phyloP scores from a whole-genome alignment of 2,329 filamentous ascomycete genomes.

The Colletotrichum sp. region DNA sequence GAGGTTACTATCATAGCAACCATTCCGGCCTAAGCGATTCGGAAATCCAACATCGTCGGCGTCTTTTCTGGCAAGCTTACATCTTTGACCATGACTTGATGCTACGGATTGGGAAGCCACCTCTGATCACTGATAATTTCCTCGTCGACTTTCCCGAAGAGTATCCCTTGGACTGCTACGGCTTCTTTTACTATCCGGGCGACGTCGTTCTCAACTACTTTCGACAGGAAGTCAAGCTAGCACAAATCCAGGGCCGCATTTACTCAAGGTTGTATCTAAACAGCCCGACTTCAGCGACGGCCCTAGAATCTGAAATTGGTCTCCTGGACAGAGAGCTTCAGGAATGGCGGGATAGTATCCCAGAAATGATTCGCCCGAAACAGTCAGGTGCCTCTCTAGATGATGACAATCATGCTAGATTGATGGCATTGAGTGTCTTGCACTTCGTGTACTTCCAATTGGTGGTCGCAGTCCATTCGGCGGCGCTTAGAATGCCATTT shows the following conservation, averaged over 20 bases:
- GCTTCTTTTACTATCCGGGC: constrained; percentile 11
- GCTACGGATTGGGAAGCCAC: constrained; percentile 13
- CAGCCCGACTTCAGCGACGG: neutral
- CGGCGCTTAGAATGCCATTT: neutral
- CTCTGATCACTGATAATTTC: constrained; percentile 13
- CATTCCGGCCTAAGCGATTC: neutral
- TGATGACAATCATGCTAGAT: neutral
- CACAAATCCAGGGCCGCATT: constrained; percentile 12
- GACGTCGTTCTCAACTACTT: constrained; percentile 13
- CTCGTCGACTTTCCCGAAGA: constrained; percentile 15
- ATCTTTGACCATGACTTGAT: constrained; percentile 8
- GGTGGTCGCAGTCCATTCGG: constrained; percentile 9
- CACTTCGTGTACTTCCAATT: constrained; percentile 19
- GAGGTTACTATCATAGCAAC: neutral
- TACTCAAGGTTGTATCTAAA: neutral
- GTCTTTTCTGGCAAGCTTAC: constrained; percentile 13
- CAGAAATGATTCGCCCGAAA: constrained; percentile 15
- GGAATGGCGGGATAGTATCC: constrained; percentile 12
- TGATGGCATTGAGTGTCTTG: constrained; percentile 1
- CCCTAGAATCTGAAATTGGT: constrained; percentile 12
- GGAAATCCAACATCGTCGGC: neutral
- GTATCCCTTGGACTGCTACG: constrained; percentile 2
- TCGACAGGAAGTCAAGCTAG: constrained; percentile 8
- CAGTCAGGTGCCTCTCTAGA: constrained; percentile 3
- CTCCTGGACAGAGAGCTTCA: constrained; percentile 5